Base-by-base conservation (phyloP, 116 monocot species). In the Zostera marina region DNA sequence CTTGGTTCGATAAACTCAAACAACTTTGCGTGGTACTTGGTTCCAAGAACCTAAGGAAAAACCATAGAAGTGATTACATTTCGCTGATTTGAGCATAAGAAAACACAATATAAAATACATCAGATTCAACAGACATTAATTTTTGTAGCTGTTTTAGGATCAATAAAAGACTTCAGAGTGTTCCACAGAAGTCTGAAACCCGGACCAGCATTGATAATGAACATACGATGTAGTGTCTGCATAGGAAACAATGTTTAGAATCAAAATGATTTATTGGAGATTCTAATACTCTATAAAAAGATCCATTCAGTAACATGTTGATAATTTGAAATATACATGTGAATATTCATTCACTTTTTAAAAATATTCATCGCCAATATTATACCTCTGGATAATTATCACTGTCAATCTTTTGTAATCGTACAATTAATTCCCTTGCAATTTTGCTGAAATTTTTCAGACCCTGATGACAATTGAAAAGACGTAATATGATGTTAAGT, bases 381-480 rank as follows among this genome's bases (percentile, higher is more conserved):
- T 5, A 61, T 60, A 82, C 96, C 90, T 98, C 96, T 13, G 96
- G 96, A 67, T 89, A 98, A 73, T 98, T 89, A 44, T 89, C 77
- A 57, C 61, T 70, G 55, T 98, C 96, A 71, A 98, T 79, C 65
- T 98, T 98, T 62, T 86, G 89, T 58, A 98, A 63, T 10, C 73
- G 73, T 16, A 63, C 52, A 60, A 98, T 81, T 32, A 98, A 56
- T 63, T 98, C 96, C 53, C 85, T 70, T 42, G 89, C 96, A 42
- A 73, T 85, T 57, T 98, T 88, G 72, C 80, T 79, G 24, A 80
- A 89, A 58, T 85, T 98, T 74, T 85, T 98, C 56, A 85, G 59
- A 45, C 88, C 76, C 96, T 96, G 32, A 1, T 32, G 32, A 32
- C 32, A 32, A 32, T 32, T n/a, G n/a, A n/a, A n/a, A n/a, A 32